Percentiles rank a stretch among this genome's conserved stretches.
phyloP scores from a whole-genome alignment of 495 filamentous ascomycete species.

The Glarea lozoyensis region DNA sequence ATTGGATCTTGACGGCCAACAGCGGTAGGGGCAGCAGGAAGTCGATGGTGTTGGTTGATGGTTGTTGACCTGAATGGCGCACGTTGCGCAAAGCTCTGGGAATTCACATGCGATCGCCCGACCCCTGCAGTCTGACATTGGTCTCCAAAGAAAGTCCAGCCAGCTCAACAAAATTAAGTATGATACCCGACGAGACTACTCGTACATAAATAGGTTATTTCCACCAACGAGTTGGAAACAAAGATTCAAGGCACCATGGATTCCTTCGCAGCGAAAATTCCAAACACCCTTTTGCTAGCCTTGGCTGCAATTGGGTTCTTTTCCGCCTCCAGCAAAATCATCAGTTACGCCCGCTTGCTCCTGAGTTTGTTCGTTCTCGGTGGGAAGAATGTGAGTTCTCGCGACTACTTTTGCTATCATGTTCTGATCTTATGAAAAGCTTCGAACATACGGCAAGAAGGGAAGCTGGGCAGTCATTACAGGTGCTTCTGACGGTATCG shows the following conservation, averaged over 20 bases:
- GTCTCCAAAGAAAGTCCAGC: no score
- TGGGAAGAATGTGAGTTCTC: constrained; percentile 42
- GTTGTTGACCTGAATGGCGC: no score
- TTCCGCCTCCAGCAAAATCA: constrained; percentile 44
- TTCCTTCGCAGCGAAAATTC: constrained; percentile 3
- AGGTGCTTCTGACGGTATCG: constrained; percentile 92
- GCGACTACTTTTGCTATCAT: neutral
- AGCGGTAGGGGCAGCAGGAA: no score
- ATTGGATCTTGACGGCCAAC: no score
- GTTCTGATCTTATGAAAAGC: constrained; percentile 47
- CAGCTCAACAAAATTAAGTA: no score
- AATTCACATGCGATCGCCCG: no score
- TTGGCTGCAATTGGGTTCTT: constrained; percentile 45
- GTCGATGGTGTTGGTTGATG: no score
- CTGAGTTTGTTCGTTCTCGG: constrained; percentile 69
- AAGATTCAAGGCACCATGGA: neutral
- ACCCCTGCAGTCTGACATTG: no score
- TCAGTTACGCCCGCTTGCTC: constrained; percentile 56
- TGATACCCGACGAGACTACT: no score
- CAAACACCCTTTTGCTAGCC: constrained; percentile 1
- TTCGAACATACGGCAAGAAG: constrained; percentile 81
- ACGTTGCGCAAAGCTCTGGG: no score
- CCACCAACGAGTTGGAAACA: no score
- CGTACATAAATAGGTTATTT: no score
- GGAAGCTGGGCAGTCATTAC: constrained; percentile 94